Base-by-base conservation (phyloP, 2,329 filamentous ascomycete genomes). In the Bipolaris zeicola region DNA sequence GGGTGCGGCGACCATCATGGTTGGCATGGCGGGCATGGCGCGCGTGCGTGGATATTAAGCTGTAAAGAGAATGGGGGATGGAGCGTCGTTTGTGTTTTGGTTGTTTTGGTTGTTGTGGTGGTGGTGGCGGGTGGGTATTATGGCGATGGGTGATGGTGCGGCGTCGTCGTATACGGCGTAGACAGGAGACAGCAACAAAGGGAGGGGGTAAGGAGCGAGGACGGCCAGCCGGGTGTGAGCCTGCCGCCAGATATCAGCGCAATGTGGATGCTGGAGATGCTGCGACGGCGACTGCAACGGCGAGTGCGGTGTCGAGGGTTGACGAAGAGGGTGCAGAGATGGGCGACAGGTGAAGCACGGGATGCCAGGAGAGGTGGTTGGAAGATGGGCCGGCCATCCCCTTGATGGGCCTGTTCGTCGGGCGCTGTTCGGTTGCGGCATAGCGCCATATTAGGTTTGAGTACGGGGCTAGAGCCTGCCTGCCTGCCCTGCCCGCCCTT, bases 1-100 rank as follows among this genome's bases (percentile, higher is more conserved):
- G 57, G 85, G 82, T 62, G 84, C 76, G 59, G 83, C 75, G 69
- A 85, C 82, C 83, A 87, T 87, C 65, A 69, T 79, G 64, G 58
- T 73, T 60, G 66, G 58, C 64, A 65, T 65, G 16, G 58, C 73
- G 62, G 66, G 60, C 64, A 67, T 65, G 16, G 48, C 63, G 63
- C 57, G 66, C 56, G 63, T 62, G 39, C 52, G 41, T 41, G 42
- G 61, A 51, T 54, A 55, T 55, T 55, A 54, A 49, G 58, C 38
- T 38, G 18, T 36, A 36, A 26, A 13, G 31, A 28, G 13, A 28
- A 34, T 18, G n/a, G 28, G 11, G 2, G 38, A 16, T 20, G 18
- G 33, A 16, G 6, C 37, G 58, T 49, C 38, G 20, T 18, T 34
- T 50, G 20, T 28, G 43, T 28, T 45, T 20, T 24, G 24, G 14